Conservation (phyloP, 371 early-diverging fungal species). For the Rhizopus microsporus region DNA sequence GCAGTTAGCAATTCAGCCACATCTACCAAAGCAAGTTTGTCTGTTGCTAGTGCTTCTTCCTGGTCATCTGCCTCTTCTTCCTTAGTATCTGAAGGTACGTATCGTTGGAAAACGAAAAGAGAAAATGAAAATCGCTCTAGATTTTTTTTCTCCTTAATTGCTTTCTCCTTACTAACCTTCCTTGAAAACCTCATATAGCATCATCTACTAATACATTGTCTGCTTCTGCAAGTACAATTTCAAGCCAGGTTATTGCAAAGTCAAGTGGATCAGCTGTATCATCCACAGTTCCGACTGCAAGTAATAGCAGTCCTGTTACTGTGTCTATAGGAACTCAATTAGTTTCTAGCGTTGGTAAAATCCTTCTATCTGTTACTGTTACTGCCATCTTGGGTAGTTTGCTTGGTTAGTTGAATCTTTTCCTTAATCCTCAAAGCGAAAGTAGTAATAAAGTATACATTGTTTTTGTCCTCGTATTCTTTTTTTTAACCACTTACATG, state of each 20-base stretch:
- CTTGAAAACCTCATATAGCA: constrained; percentile 6
- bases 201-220: constrained; percentile 10
- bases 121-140: not conserved
- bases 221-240: constrained; percentile 6
- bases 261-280: constrained; percentile 18
- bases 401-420: too few species aligned
- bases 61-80: not conserved
- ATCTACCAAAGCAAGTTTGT: not conserved
- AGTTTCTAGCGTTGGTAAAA: constrained; percentile 1
- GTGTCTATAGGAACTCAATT: constrained; percentile 1
- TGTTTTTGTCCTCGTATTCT: too few species aligned
- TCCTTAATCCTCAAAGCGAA: too few species aligned
- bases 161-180: constrained; percentile 1
- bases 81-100: not conserved
- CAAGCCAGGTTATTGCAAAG: constrained; percentile 10
- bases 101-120: not conserved
- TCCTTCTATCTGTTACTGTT: too few species aligned
- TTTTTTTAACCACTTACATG: too few species aligned
- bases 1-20: constrained; percentile 1
- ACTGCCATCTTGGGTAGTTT: too few species aligned
- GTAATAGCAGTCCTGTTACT: not conserved
- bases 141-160: constrained; percentile 4
- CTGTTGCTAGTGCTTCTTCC: not conserved
- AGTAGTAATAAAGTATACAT: too few species aligned
- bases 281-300: constrained; percentile 2